Base-by-base conservation (phyloP, 2,329 filamentous ascomycete species). In the Trichoderma afroharzianum region DNA sequence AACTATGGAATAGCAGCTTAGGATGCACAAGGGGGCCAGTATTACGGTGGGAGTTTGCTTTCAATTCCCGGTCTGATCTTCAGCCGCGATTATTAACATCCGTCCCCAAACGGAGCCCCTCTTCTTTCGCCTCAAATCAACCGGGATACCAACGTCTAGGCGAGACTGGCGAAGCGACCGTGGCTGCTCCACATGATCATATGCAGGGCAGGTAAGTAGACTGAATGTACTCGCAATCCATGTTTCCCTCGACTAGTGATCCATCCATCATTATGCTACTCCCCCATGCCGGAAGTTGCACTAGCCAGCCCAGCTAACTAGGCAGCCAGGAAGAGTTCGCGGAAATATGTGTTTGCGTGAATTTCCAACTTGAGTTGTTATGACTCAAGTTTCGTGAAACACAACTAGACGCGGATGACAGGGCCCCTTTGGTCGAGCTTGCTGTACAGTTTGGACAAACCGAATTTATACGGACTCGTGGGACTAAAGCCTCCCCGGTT, bases 41-140 rank as follows among this genome's bases (percentile, higher is more conserved):
- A n/a, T 26, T 57, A 28, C 39, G 28, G 43, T 50, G 43, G 28
- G 30, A 62, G 58, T 39, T 62, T 12, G 24, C 59, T 53, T 9
- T 33, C 21, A 47, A 21, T 36, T 4, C 39, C 57, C 36, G 21
- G 28, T 26, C 50, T 7, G 12, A 33, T 39, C 24, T 58, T 69
- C 39, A 62, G 57, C 57, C 67, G 67, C 57, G 67, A 69, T 69
- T 69, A 69, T 58, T 39, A 69, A 62, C n/a, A 26, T 62, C 33
- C 30, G 67, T 57, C 67, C 67, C 67, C 67, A 69, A 24, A 28
- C 6, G 33, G 15, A 30, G 28, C 67, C 67, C 66, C 67, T 69
- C 67, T 33, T 69, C 39, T 53, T 36, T 28, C 43, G 67, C 57
- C 67, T 69, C 67, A 32, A 30, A 61, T 36, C 15, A 53, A 50